phyloP scores from a whole-genome alignment of 1,284 basidiomycete species.

The Malassezia obtusa region DNA sequence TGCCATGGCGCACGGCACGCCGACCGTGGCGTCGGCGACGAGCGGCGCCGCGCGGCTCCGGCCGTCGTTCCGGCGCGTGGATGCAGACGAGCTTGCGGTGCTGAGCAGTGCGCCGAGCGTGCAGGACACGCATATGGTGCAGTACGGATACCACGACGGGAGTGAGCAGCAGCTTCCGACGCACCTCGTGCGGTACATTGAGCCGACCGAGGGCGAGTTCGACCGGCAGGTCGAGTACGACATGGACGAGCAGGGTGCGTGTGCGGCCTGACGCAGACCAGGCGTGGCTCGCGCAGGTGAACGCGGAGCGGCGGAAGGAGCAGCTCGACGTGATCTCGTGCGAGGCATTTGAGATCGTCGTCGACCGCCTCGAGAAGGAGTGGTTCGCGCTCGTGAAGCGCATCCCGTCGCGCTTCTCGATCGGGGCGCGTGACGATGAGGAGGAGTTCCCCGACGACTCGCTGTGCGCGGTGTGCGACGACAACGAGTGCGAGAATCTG shows the following conservation, averaged over 20 bases:
- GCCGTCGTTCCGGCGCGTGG: constrained; percentile 32
- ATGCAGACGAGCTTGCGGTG: constrained; percentile 24
- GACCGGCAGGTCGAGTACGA: constrained; percentile 94
- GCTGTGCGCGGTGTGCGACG: constrained; percentile 92
- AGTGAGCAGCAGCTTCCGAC: constrained; percentile 66
- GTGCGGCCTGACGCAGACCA: constrained; percentile 58
- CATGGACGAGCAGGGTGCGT: constrained; percentile 92
- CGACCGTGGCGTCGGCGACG: constrained; percentile 1
- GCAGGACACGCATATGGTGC: constrained; percentile 26
- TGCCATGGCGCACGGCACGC: not conserved
- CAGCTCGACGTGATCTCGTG: constrained; percentile 58
- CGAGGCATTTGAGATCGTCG: constrained; percentile 87
- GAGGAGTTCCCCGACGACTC: constrained; percentile 49
- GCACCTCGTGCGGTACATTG: constrained; percentile 81
- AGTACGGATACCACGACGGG: constrained; percentile 58
- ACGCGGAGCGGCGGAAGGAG: constrained; percentile 69
- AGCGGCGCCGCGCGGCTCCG: constrained; percentile 6
- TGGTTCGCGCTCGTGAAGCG: constrained; percentile 60
- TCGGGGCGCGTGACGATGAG: constrained; percentile 17
- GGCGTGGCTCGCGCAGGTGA: constrained; percentile 84
- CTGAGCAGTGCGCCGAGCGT: constrained; percentile 26
- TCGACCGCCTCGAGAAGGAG: constrained; percentile 96
- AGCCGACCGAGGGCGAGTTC: constrained; percentile 84
- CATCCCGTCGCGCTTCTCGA: constrained; percentile 25
- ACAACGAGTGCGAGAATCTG: constrained; percentile 94